Evolutionary conservation across 1,284 basidiomycete genomes (phyloP).

Genomic region (Cutaneotrichosporon sp.): DNA sequence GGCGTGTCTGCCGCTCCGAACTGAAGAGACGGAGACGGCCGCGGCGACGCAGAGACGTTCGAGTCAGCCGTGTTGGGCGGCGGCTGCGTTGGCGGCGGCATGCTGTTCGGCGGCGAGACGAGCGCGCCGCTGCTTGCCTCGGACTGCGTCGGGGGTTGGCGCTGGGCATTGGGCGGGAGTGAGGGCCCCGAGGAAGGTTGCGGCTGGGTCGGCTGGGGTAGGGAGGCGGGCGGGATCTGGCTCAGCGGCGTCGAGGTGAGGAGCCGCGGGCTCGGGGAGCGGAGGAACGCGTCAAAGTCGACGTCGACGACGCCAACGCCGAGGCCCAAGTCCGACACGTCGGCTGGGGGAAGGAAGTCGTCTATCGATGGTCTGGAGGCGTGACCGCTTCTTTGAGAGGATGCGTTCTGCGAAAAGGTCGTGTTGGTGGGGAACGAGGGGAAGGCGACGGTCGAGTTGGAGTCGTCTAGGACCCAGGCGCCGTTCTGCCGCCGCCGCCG

Average conservation of each 20-base stretch:
- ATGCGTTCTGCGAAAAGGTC: neutral
- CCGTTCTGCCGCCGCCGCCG: conserved; percentile 16
- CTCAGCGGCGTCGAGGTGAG: conserved; percentile 7
- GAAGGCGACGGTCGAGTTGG: neutral
- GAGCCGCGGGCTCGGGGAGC: conserved; percentile 14
- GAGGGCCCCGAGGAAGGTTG: neutral
- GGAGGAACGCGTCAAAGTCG: conserved; percentile 24
- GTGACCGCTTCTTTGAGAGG: neutral
- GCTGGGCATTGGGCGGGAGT: neutral
- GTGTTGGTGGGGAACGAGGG: neutral
- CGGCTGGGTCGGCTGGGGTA: conserved; percentile 1
- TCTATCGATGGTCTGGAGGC: neutral
- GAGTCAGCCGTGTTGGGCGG: neutral
- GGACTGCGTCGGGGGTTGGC: neutral
- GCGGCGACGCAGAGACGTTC: neutral
- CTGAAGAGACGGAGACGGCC: neutral
- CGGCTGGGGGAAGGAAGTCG: neutral
- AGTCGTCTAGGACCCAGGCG: conserved; percentile 20
- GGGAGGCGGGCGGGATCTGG: conserved; percentile 8
- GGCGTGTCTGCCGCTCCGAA: conserved; percentile 11
- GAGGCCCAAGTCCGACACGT: neutral
- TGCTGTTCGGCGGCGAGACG: conserved; percentile 2
- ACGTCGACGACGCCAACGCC: neutral
- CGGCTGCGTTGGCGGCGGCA: conserved; percentile 1
- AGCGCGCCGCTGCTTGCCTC: neutral